phyloP scores from a whole-genome alignment of 2,329 filamentous ascomycete species.

The Simplicillium aogashimaense region DNA sequence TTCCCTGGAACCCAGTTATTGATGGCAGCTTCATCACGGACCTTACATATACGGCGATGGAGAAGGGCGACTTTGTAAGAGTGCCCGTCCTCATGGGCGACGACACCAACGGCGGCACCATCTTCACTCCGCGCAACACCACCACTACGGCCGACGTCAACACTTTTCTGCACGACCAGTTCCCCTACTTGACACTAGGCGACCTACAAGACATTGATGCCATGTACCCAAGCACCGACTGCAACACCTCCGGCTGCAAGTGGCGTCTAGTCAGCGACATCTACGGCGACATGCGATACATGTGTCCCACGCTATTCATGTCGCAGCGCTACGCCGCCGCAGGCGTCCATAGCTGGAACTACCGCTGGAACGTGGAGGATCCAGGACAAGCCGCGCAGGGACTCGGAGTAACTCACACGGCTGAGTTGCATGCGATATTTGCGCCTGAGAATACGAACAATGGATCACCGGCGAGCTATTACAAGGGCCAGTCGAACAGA shows the following conservation, averaged over 20 bases:
- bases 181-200: slow-evolving; percentile 8
- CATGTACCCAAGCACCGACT: slow-evolving; percentile 12
- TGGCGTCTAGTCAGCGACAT: slow-evolving; percentile 14
- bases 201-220: slow-evolving; percentile 11
- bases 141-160: slow-evolving; percentile 14
- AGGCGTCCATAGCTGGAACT: slow-evolving; percentile 46
- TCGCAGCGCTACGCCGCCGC: slow-evolving; percentile 13
- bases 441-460: slow-evolving; percentile 44
- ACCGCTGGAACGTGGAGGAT: slow-evolving; percentile 41
- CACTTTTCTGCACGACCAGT: slow-evolving; percentile 10
- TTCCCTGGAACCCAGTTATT: slow-evolving; percentile 39
- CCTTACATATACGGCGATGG: slow-evolving; percentile 32
- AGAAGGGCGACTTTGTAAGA: slow-evolving; percentile 32
- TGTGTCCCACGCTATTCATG: slow-evolving; percentile 11
- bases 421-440: slow-evolving; percentile 55
- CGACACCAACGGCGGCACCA: slow-evolving; percentile 17
- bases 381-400: slow-evolving; percentile 34
- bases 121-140: slow-evolving; percentile 12
- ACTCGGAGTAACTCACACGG: slow-evolving; percentile 51
- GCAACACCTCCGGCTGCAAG: slow-evolving; percentile 9
- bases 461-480: slow-evolving; percentile 40
- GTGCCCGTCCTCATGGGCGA: slow-evolving; percentile 34
- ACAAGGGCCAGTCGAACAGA: slow-evolving; percentile 29
- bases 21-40: slow-evolving; percentile 37
- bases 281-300: slow-evolving; percentile 11